Percentiles rank a stretch among this genome's conserved stretches.
These are phyloP conservation scores for Pestalotiopsis sp. DNA, from an alignment of 2,329 filamentous ascomycete species.

Conservation along the genomic window DNA sequence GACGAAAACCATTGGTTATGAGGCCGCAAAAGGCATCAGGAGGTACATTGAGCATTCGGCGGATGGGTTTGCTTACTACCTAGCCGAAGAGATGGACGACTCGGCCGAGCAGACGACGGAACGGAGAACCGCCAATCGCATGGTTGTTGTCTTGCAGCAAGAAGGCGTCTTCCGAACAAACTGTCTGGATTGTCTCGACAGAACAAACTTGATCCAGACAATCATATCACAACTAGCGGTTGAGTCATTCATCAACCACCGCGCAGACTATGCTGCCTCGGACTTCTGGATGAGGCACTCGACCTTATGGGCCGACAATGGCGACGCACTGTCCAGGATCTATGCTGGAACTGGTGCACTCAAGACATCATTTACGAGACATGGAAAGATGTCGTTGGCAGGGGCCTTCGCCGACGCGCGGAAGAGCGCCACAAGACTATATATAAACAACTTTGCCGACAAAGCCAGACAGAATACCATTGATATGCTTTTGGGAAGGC, in stretches of 20 bases:
- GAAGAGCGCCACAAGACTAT: slow-evolving; percentile 91
- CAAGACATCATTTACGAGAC: slow-evolving; percentile 92
- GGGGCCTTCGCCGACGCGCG: slow-evolving; percentile 93
- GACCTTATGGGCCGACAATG: slow-evolving; percentile 95
- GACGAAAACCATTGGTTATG: slow-evolving; percentile 86
- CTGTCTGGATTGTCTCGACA: slow-evolving; percentile 92
- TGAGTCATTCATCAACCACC: slow-evolving; percentile 78
- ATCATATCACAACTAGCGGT: slow-evolving; percentile 94
- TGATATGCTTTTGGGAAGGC: slow-evolving; percentile 83
- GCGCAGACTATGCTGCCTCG: slow-evolving; percentile 66
- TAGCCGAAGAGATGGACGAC: slow-evolving; percentile 73
- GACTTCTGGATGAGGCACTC: slow-evolving; percentile 95
- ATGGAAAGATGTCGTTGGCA: slow-evolving; percentile 93
- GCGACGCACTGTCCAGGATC: slow-evolving; percentile 89
- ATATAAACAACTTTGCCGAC: slow-evolving; percentile 97
- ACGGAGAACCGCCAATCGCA: slow-evolving; percentile 42
- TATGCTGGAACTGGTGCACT: slow-evolving; percentile 95
- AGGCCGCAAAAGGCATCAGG: slow-evolving; percentile 84
- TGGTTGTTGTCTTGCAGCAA: slow-evolving; percentile 80
- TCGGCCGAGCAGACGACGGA: slow-evolving; percentile 38
- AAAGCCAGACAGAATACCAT: slow-evolving; percentile 93
- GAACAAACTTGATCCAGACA: slow-evolving; percentile 94
- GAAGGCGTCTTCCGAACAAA: slow-evolving; percentile 96
- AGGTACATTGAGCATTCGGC: slow-evolving; percentile 77
- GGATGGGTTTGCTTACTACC: slow-evolving; percentile 89